Conservation (phyloP, 148 eudicot genomes). For the Dysphania ambrosioides region DNA sequence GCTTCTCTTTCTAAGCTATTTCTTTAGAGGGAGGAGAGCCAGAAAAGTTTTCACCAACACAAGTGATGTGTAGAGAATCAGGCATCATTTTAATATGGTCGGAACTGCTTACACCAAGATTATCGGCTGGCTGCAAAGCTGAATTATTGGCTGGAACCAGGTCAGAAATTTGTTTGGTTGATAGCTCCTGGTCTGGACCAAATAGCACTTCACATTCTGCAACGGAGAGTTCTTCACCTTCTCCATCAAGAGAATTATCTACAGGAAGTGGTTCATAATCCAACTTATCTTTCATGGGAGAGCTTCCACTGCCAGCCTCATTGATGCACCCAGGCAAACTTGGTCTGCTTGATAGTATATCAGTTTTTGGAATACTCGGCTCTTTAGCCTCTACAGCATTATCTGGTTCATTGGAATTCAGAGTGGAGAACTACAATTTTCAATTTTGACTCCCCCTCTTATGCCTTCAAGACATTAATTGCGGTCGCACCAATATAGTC, state of each 20-base stretch:
- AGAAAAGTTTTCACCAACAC: constrained; percentile 30
- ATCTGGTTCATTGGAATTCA: constrained; percentile 31
- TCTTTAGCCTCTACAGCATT: constrained; percentile 20
- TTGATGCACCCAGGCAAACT: constrained; percentile 19
- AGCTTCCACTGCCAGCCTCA: constrained; percentile 25
- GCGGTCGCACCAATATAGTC: constrained; percentile 60
- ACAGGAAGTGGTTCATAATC: constrained; percentile 27
- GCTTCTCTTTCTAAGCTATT: constrained; percentile 29
- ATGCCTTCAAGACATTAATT: constrained; percentile 36
- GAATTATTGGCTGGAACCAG: constrained; percentile 22
- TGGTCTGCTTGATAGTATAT: constrained; percentile 19
- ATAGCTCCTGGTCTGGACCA: constrained; percentile 85
- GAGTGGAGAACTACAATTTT: constrained; percentile 78
- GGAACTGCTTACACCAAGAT: constrained; percentile 20
- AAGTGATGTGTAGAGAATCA: background rate
- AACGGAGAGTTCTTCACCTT: constrained; percentile 53
- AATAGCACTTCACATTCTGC: constrained; percentile 81
- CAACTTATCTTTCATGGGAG: constrained; percentile 19
- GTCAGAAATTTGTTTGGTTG: constrained; percentile 35
- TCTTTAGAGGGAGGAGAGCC: constrained; percentile 32
- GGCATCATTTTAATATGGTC: constrained; percentile 16
- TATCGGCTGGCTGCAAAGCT: constrained; percentile 23
- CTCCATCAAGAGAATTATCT: constrained; percentile 35
- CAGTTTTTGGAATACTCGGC: constrained; percentile 24
- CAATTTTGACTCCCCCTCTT: constrained; percentile 57